These are phyloP conservation scores for Spathaspora passalidarum DNA, from an alignment of 805 yeast genomes.

Conservation along the genomic window DNA sequence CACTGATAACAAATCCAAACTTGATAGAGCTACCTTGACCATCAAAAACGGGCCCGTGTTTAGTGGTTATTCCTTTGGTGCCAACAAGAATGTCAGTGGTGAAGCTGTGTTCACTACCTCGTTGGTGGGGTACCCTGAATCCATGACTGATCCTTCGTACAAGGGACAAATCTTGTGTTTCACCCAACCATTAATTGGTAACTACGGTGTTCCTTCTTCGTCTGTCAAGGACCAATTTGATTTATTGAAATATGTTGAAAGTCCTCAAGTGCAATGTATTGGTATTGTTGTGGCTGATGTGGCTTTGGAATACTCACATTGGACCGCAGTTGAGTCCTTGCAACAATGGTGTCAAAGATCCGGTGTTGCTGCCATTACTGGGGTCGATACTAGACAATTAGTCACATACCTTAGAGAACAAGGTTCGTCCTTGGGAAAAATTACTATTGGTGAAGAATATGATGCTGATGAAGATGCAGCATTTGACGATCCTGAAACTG, in stretches of 20 bases:
- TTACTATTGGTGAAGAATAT: conserved; percentile 86
- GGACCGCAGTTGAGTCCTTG: conserved; percentile 98
- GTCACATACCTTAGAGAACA: conserved; percentile 92
- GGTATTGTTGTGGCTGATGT: conserved; percentile 96
- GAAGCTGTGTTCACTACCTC: conserved; percentile 98
- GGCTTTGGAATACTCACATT: conserved; percentile 94
- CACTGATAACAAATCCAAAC: conserved; percentile 34
- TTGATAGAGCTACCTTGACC: conserved; percentile 85
- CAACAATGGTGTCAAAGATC: conserved; percentile 96
- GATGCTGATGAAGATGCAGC: conserved; percentile 92
- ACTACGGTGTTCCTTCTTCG: conserved; percentile 95
- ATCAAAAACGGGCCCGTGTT: conserved; percentile 91
- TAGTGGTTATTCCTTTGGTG: conserved; percentile 94
- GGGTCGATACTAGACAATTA: conserved; percentile 94
- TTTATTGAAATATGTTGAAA: conserved; percentile 85
- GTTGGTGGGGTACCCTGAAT: conserved; percentile 96
- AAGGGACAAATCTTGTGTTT: conserved; percentile 95
- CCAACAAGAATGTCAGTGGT: conserved; percentile 87
- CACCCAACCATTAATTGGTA: conserved; percentile 96
- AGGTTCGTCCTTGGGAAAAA: conserved; percentile 91
- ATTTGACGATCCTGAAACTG: conserved; percentile 83
- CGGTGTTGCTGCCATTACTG: conserved; percentile 92
- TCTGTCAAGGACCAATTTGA: conserved; percentile 78
- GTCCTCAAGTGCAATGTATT: conserved; percentile 86
- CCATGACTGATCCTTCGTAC: conserved; percentile 98